Conservation (phyloP, 1,284 basidiomycete species). For the Ustilago xerochloae region DNA sequence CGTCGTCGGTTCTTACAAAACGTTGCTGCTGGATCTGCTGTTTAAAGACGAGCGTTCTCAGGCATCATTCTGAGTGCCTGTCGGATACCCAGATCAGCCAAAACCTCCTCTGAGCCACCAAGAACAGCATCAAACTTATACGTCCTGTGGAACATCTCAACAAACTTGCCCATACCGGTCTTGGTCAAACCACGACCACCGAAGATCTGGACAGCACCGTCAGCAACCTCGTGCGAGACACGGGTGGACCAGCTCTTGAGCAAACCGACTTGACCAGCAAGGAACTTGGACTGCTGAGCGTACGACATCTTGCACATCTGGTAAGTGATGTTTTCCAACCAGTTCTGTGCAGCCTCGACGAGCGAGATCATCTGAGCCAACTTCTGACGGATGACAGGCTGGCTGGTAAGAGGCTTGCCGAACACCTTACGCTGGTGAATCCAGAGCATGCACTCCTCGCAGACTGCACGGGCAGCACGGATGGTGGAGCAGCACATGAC, state of each 20-base stretch:
- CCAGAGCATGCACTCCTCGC: slow-evolving; percentile 65
- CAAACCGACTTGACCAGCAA: slow-evolving; percentile 78
- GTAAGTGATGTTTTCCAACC: slow-evolving; percentile 88
- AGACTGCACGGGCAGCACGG: slow-evolving; percentile 70
- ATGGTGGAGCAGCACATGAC: slow-evolving; percentile 80
- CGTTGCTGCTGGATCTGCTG: neutral
- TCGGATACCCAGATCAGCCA: slow-evolving; percentile 72
- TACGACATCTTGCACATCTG: slow-evolving; percentile 86
- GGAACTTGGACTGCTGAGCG: slow-evolving; percentile 75
- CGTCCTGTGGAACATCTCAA: slow-evolving; percentile 71
- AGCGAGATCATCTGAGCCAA: slow-evolving; percentile 86
- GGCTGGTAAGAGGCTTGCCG: slow-evolving; percentile 76
- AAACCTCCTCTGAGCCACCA: slow-evolving; percentile 69
- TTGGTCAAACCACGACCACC: slow-evolving; percentile 77
- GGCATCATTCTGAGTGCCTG: slow-evolving; percentile 69
- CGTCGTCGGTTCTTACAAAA: neutral
- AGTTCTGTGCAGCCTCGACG: slow-evolving; percentile 83
- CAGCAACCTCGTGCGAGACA: slow-evolving; percentile 72
- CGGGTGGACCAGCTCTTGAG: slow-evolving; percentile 73
- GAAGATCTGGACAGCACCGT: slow-evolving; percentile 81
- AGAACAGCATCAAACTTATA: slow-evolving; percentile 79
- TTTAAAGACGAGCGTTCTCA: slow-evolving; percentile 56
- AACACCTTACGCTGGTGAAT: slow-evolving; percentile 67
- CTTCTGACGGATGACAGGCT: slow-evolving; percentile 85
- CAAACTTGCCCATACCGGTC: slow-evolving; percentile 74